Percentiles rank a stretch among this genome's conserved stretches.
These are phyloP conservation scores for Nigrograna mackinnonii DNA, from an alignment of 2,329 filamentous ascomycete genomes.

Conservation along the genomic window DNA sequence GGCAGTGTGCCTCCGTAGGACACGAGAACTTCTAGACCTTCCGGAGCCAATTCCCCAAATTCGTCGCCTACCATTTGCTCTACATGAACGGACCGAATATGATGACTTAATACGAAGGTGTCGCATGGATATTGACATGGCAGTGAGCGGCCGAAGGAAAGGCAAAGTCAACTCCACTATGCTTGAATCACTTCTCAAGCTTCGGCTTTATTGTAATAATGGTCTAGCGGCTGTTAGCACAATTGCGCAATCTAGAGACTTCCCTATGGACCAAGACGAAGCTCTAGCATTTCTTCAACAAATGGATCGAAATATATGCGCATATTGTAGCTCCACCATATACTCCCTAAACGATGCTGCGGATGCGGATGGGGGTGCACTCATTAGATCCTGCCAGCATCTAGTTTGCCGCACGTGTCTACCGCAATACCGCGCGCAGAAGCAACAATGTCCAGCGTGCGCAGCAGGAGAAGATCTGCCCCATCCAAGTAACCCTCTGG, in stretches of 20 bases:
- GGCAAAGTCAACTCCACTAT: conserved; percentile 9
- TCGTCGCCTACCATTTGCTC: conserved; percentile 1
- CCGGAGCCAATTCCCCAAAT: conserved; percentile 4
- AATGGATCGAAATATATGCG: conserved; percentile 3
- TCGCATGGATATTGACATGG: conserved; percentile 5
- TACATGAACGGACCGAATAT: conserved; percentile 3
- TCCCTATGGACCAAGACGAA: conserved; percentile 7
- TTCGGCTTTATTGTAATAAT: conserved; percentile 30
- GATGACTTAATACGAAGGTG: neutral
- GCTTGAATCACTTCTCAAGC: conserved; percentile 17
- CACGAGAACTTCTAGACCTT: conserved; percentile 3
- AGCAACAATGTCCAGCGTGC: conserved; percentile 3
- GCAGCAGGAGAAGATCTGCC: neutral
- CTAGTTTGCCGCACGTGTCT: conserved; percentile 7
- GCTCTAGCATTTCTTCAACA: conserved; percentile 10
- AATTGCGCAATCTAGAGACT: neutral
- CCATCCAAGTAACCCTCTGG: neutral
- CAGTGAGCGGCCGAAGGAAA: conserved; percentile 5
- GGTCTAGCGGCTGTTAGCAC: neutral
- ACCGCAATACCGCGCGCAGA: neutral
- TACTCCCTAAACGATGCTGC: conserved; percentile 3
- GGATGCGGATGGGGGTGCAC: conserved; percentile 1
- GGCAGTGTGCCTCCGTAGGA: conserved; percentile 8
- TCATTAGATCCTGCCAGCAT: conserved; percentile 3
- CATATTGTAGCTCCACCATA: conserved; percentile 6